A percentile compares a stretch with the other conserved stretches of the same genome.
Evolutionary conservation across 2,329 filamentous ascomycete species (phyloP).

Genomic region (Diaporthe sp.): DNA sequence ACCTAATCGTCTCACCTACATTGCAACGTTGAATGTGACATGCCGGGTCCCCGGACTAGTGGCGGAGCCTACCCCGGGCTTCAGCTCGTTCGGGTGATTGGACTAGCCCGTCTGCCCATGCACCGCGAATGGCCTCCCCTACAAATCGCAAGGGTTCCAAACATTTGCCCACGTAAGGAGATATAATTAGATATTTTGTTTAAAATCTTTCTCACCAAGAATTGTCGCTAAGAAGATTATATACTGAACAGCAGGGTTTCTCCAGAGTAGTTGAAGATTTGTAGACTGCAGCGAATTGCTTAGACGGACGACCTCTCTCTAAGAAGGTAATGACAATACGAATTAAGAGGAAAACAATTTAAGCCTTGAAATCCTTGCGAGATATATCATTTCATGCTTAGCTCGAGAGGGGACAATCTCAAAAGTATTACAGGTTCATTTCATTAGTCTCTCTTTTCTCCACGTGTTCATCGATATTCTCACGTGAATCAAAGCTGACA

Average conservation of each 20-base stretch:
- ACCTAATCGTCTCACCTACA: background rate
- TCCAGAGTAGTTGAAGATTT: background rate
- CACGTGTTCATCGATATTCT: background rate
- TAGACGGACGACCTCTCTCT: background rate
- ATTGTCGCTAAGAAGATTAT: background rate
- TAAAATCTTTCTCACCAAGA: background rate
- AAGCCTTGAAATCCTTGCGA: background rate
- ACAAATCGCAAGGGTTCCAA: background rate
- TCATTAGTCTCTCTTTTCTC: background rate
- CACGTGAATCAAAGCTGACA: background rate
- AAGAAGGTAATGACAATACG: background rate
- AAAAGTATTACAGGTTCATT: background rate
- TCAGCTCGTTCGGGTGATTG: background rate
- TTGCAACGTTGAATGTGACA: background rate
- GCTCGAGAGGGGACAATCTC: background rate
- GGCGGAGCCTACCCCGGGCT: background rate
- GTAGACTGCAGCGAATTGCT: background rate
- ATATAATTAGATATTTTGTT: background rate
- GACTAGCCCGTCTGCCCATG: background rate
- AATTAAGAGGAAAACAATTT: background rate
- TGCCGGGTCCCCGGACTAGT: background rate
- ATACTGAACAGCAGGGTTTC: background rate
- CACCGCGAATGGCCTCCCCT: too few relatives aligned
- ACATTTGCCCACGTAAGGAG: background rate
- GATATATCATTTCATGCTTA: background rate